Evolutionary conservation across 2,329 filamentous ascomycete genomes (phyloP).

Genomic region (Hymenotorrendiella dingleyae): DNA sequence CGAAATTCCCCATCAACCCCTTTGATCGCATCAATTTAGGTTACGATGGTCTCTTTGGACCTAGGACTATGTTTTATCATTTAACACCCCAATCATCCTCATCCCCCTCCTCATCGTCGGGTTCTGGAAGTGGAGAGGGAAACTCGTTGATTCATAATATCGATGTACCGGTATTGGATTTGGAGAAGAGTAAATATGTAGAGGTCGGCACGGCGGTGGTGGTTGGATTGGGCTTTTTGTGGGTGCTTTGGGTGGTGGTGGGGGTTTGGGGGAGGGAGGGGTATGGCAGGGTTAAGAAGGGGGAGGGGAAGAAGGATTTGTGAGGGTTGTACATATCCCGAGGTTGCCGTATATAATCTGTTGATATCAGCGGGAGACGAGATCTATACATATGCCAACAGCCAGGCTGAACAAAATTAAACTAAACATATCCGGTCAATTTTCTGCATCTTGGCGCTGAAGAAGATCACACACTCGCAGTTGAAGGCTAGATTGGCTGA

Average conservation of each 20-base stretch:
- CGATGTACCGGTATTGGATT: constrained; percentile 59
- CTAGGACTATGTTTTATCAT: constrained; percentile 79
- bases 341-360: too few species aligned
- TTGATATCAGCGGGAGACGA: too few species aligned
- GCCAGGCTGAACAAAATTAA: too few species aligned
- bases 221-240: constrained; percentile 60
- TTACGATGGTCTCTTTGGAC: constrained; percentile 74
- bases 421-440: too few species aligned
- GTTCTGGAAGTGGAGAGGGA: constrained; percentile 3
- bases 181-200: constrained; percentile 43
- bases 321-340: constrained; percentile 6
- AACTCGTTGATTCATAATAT: constrained; percentile 46
- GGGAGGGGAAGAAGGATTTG: constrained; percentile 18
- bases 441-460: too few species aligned
- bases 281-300: constrained; percentile 16
- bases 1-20: constrained; percentile 68
- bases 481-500: too few species aligned
- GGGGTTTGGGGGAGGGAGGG: constrained; percentile 22
- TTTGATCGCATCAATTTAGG: constrained; percentile 84
- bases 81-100: constrained; percentile 42
- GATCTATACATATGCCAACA: too few species aligned
- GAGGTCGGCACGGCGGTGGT: constrained; percentile 50
- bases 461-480: too few species aligned
- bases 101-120: too few species aligned
- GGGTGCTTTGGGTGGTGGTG: constrained; percentile 50